Percentiles rank a stretch among this genome's conserved stretches.
Evolutionary conservation across 129 eudicot genomes (phyloP).

Genomic region (Tagetes patula): DNA sequence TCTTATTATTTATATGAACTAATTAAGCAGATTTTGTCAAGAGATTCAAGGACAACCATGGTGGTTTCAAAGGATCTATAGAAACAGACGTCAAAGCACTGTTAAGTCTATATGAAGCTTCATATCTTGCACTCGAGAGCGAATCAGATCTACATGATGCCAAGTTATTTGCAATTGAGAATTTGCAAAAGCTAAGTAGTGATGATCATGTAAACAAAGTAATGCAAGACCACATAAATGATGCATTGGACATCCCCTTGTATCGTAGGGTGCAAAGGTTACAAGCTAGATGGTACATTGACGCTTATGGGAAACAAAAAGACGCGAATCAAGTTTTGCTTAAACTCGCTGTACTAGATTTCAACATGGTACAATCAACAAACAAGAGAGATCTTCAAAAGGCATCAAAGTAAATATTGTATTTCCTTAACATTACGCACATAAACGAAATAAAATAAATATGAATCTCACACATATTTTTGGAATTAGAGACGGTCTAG

Average conservation of each 20-base stretch:
- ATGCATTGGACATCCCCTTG: constrained; percentile 35
- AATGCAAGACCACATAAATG: constrained; percentile 11
- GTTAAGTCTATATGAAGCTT: constrained; percentile 45
- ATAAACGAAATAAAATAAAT: too few relatives aligned
- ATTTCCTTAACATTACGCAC: not conserved
- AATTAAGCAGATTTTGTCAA: not conserved
- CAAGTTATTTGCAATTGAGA: constrained; percentile 25
- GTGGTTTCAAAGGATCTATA: constrained; percentile 15
- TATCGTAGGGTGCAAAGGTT: constrained; percentile 5
- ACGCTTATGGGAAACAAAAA: not conserved
- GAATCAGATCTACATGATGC: constrained; percentile 38
- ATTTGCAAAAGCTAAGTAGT: constrained; percentile 1
- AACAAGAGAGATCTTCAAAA: constrained; percentile 36
- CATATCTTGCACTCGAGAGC: constrained; percentile 30
- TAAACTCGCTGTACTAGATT: constrained; percentile 38
- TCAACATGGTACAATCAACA: constrained; percentile 45
- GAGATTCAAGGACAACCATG: not conserved
- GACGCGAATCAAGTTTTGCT: constrained; percentile 29
- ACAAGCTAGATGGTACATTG: constrained; percentile 42
- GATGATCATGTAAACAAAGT: not conserved
- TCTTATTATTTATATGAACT: too few relatives aligned
- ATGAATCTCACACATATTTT: too few relatives aligned
- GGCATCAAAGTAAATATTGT: constrained; percentile 9
- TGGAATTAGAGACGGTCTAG: too few relatives aligned
- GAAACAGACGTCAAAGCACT: constrained; percentile 26